Percentiles rank a stretch among this genome's conserved stretches.
Conservation (phyloP, 495 filamentous ascomycete species). For the Articulospora tetracladia region DNA sequence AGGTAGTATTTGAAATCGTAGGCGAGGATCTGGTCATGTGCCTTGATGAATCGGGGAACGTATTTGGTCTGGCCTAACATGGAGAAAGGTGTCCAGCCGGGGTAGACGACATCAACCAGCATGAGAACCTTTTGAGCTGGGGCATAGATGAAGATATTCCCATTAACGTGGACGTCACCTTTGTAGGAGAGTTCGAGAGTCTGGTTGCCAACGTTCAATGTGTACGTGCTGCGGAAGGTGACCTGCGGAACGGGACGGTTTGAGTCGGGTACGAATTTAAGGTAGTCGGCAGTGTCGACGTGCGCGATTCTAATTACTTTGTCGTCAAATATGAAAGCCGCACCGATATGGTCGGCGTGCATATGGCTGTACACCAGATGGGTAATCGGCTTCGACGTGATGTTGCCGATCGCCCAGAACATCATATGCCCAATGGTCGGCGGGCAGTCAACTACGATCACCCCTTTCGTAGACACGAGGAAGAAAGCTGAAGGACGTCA, state of each 20-base stretch:
- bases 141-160: slow-evolving; percentile 40
- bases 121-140: slow-evolving; percentile 35
- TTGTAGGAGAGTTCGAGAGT: slow-evolving; percentile 35
- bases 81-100: slow-evolving; percentile 38
- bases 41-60: slow-evolving; percentile 35
- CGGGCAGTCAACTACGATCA: slow-evolving; percentile 38
- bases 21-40: slow-evolving; percentile 35
- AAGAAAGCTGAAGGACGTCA: slow-evolving; percentile 21
- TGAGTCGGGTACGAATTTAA: slow-evolving; percentile 22
- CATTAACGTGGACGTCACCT: slow-evolving; percentile 35
- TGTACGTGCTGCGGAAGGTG: slow-evolving; percentile 29
- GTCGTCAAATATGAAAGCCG: slow-evolving; percentile 26
- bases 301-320: slow-evolving; percentile 32
- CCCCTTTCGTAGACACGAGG: slow-evolving; percentile 31
- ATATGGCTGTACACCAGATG: slow-evolving; percentile 38
- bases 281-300: slow-evolving; percentile 22
- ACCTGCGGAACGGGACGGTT: slow-evolving; percentile 30
- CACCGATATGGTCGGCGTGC: slow-evolving; percentile 38
- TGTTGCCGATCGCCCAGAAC: slow-evolving; percentile 32
- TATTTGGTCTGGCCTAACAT: slow-evolving; percentile 29
- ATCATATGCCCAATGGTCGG: slow-evolving; percentile 35
- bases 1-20: slow-evolving; percentile 39
- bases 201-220: slow-evolving; percentile 32
- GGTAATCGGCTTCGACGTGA: slow-evolving; percentile 30
- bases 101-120: slow-evolving; percentile 37